Conservation (phyloP, 192 early-diverging fungal species). For the Lobosporangium transversale region DNA sequence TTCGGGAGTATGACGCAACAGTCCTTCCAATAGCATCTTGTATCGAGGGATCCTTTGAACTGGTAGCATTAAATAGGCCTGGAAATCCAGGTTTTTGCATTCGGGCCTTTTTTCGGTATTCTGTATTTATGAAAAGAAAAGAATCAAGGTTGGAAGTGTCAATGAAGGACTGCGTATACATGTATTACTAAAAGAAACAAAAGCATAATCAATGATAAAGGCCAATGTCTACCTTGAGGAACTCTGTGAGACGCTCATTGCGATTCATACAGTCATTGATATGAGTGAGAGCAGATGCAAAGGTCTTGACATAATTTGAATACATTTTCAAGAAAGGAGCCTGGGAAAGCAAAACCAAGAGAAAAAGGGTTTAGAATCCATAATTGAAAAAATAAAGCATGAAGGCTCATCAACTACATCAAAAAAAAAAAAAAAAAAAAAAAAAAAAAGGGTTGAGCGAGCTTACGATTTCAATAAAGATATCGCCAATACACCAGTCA, state of each 20-base stretch:
- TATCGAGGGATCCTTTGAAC: slow-evolving; percentile 93
- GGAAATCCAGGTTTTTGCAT: slow-evolving; percentile 66
- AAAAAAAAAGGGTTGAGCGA: too few relatives aligned
- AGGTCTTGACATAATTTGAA: slow-evolving; percentile 86
- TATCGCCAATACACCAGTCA: slow-evolving; percentile 69
- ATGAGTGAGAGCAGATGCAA: slow-evolving; percentile 72
- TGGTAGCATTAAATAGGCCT: slow-evolving; percentile 85
- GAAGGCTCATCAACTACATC: too few relatives aligned
- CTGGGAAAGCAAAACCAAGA: slow-evolving; percentile 9
- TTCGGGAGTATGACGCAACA: slow-evolving; percentile 73
- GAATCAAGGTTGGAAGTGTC: too few relatives aligned
- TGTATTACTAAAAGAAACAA: too few relatives aligned
- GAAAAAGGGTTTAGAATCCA: too few relatives aligned
- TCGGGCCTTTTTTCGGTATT: slow-evolving; percentile 53
- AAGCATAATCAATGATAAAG: too few relatives aligned
- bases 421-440: too few relatives aligned
- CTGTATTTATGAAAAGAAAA: slow-evolving; percentile 52
- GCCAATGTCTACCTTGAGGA: slow-evolving; percentile 53
- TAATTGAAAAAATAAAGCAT: slow-evolving; percentile 1
- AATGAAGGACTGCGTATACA: too few relatives aligned
- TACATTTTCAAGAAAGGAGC: slow-evolving; percentile 85
- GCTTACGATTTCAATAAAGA: slow-evolving; percentile 79
- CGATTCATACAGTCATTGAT: slow-evolving; percentile 59
- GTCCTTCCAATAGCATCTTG: slow-evolving; percentile 78
- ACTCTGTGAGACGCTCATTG: slow-evolving; percentile 46